phyloP scores from a whole-genome alignment of 2,329 filamentous ascomycete genomes.

The Ceratocystis lukuohia region DNA sequence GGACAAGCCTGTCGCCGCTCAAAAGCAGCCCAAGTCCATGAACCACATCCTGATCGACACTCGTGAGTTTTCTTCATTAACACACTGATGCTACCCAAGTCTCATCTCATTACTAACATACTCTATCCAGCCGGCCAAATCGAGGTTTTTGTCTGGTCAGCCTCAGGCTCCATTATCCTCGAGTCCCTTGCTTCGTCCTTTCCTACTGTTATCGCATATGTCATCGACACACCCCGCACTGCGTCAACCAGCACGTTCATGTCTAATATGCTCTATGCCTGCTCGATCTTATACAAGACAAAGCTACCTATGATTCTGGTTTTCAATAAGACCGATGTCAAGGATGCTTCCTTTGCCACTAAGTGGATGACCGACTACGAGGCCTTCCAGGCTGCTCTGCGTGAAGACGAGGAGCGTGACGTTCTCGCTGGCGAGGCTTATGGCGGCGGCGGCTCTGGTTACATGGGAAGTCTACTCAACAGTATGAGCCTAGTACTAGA shows the following conservation, averaged over 20 bases:
- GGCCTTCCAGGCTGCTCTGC: slow-evolving; percentile 76
- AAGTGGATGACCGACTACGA: slow-evolving; percentile 99
- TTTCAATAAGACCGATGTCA: slow-evolving; percentile 97
- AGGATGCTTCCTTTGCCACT: slow-evolving; percentile 79
- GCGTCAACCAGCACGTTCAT: slow-evolving; percentile 94
- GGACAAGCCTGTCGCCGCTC: slow-evolving; percentile 47
- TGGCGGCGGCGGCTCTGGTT: slow-evolving; percentile 65
- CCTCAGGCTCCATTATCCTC: slow-evolving; percentile 83
- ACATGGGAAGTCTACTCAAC: slow-evolving; percentile 91
- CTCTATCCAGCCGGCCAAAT: slow-evolving; percentile 62
- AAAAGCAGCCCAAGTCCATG: slow-evolving; percentile 49
- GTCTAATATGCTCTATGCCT: slow-evolving; percentile 99
- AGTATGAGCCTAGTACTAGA: slow-evolving; percentile 97
- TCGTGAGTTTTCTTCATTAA: slow-evolving; percentile 29
- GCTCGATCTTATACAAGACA: slow-evolving; percentile 96
- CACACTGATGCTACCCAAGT: neutral
- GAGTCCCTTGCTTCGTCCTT: slow-evolving; percentile 88
- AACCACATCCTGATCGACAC: slow-evolving; percentile 88
- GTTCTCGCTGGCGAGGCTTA: slow-evolving; percentile 62
- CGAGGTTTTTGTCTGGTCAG: slow-evolving; percentile 97
- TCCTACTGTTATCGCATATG: slow-evolving; percentile 91
- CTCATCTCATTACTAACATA: neutral
- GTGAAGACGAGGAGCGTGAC: slow-evolving; percentile 64
- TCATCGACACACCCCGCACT: slow-evolving; percentile 92
- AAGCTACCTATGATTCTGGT: slow-evolving; percentile 97